phyloP scores from a whole-genome alignment of 495 filamentous ascomycete species.

The Peziza echinospora region DNA sequence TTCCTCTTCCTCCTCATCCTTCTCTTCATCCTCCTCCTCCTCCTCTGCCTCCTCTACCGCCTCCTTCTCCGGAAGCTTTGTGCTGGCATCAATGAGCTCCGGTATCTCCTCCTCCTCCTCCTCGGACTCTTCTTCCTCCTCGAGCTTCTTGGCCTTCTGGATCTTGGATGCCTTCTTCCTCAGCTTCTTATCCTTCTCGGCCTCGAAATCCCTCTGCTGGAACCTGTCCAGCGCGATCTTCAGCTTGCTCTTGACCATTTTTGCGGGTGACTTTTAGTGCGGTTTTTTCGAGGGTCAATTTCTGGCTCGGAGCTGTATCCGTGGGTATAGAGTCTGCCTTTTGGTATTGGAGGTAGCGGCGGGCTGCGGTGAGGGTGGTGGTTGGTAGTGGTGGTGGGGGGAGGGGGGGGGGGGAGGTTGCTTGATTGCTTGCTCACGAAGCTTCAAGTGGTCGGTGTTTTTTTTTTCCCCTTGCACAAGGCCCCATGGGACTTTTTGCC shows the following conservation, averaged over 20 bases:
- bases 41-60: slow-evolving; percentile 27
- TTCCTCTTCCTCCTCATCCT: slow-evolving; percentile 31
- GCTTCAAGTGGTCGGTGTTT: too few species aligned
- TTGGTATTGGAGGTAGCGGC: too few species aligned
- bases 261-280: too few species aligned
- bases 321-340: too few species aligned
- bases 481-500: too few species aligned
- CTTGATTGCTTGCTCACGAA: too few species aligned
- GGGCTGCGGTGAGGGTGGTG: too few species aligned
- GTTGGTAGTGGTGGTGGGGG: too few species aligned
- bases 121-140: slow-evolving; percentile 4
- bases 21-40: slow-evolving; percentile 26
- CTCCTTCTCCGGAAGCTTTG: slow-evolving; percentile 27
- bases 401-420: too few species aligned
- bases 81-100: slow-evolving; percentile 20
- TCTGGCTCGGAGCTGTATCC: too few species aligned
- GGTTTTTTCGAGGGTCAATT: too few species aligned
- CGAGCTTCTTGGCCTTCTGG: slow-evolving; percentile 3
- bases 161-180: not conserved
- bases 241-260: slow-evolving; percentile 1
- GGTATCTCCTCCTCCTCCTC: slow-evolving; percentile 21
- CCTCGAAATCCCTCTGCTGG: slow-evolving; percentile 10
- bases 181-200: slow-evolving; percentile 12
- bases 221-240: slow-evolving; percentile 16
- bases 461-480: too few species aligned